phyloP scores from a whole-genome alignment of 768 basidiomycete species.

The Kockovaella imperatae region DNA sequence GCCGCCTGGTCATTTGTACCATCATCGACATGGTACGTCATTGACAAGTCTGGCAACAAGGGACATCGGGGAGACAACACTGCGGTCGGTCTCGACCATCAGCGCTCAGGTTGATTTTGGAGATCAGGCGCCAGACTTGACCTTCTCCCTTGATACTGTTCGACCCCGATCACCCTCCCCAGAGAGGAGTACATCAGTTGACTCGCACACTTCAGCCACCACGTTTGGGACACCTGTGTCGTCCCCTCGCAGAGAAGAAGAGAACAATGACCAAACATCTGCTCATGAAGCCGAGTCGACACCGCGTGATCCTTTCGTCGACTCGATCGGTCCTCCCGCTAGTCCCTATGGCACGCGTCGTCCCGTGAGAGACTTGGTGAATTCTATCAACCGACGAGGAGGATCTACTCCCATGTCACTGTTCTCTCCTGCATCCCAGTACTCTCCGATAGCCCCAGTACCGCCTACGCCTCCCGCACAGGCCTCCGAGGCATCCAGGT shows the following conservation, averaged over 20 bases:
- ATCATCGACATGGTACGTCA: constrained; percentile 9
- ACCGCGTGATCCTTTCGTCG: background rate
- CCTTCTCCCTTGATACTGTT: no score
- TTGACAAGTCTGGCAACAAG: no score
- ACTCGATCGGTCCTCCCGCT: background rate
- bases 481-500: background rate
- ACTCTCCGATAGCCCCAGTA: constrained; percentile 8
- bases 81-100: no score
- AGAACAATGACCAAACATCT: background rate
- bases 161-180: no score
- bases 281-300: background rate
- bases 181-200: background rate
- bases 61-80: no score
- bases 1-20: constrained; percentile 1
- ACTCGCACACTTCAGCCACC: background rate
- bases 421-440: constrained; percentile 17
- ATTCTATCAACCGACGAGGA: constrained; percentile 31
- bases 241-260: background rate
- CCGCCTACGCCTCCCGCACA: background rate
- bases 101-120: no score
- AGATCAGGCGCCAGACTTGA: no score
- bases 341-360: constrained; percentile 15
- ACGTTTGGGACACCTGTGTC: background rate
- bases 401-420: constrained; percentile 6
- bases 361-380: constrained; percentile 34